Evolutionary conservation across 805 yeast species (phyloP), one percentile per base, ranked within the genome.

Genomic region (Metschnikowia santaceciliae): DNA sequence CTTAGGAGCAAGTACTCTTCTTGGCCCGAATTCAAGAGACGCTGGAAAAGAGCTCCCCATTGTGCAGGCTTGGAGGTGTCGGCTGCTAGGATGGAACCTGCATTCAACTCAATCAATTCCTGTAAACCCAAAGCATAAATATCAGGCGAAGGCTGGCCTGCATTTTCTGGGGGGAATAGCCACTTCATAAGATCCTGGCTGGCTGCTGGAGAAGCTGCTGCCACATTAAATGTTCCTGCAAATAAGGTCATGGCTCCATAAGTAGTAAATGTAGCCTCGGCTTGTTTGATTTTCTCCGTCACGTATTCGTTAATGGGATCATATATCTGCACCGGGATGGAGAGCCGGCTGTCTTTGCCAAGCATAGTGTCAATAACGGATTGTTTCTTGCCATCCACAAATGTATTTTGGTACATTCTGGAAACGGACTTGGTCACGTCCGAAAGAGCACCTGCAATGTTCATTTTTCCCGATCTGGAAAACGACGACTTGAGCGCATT

Each of bases 391-490:
- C 88, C 88, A 69, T 94, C 99, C 61, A 90, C 91, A 69, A 94
- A 94, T 56, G 95, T 92, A 70, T 94, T 94, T 65, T 94, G 92
- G 66, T 94, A 94, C 81, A 94, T 83, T 68, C 99, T 78, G 39
- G 96, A 85, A 7, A 94, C 96, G 0, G 97, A 89, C 68, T 94
- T 94, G 1, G 98, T 90, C 3, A 95, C 97, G 70, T 94, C 99
- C 0, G 96, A 87, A n/a, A 94, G 69, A 0, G 97, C 97, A 34
- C 98, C 97, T 0, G 98, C 98, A 49, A 94, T 71, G 41, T 92
- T 90, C 97, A 91, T 90, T 62, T 91, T 92, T 22, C 99, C 99
- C 30, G 88, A 84, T 64, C 99, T 80, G 1, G 98, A 88, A 63
- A 87, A 94, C 3, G 97, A 90, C 0, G 97, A 88, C 67, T 94